phyloP scores from a whole-genome alignment of 208 protist genomes.

The Crithidia expoeki region DNA sequence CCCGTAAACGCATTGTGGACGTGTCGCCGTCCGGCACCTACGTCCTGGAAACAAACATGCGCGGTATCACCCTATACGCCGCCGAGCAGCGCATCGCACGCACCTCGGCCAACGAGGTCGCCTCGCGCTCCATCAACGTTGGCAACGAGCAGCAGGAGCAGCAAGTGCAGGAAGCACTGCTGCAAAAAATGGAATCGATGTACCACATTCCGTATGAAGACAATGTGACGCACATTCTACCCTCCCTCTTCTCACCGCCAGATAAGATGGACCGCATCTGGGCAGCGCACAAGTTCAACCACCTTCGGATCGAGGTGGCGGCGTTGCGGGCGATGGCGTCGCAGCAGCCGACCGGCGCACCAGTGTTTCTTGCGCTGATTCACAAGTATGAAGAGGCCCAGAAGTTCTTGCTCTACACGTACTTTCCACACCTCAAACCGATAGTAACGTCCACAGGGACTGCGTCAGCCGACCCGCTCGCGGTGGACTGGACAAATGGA shows the following conservation, averaged over 20 bases:
- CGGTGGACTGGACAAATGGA: constrained; percentile 32
- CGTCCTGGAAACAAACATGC: constrained; percentile 80
- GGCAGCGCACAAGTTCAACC: constrained; percentile 72
- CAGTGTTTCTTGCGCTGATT: constrained; percentile 21
- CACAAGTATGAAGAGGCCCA: constrained; percentile 47
- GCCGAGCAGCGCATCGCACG: constrained; percentile 64
- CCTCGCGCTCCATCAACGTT: constrained; percentile 45
- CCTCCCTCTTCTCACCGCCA: constrained; percentile 69
- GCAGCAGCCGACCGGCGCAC: constrained; percentile 1
- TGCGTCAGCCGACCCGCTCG: no score
- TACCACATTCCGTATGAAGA: constrained; percentile 61
- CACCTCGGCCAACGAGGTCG: constrained; percentile 65
- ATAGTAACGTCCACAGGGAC: no score
- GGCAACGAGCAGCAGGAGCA: constrained; percentile 9
- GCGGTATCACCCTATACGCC: constrained; percentile 68
- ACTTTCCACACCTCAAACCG: constrained; percentile 68
- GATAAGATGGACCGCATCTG: constrained; percentile 87
- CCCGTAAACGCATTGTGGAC: constrained; percentile 36
- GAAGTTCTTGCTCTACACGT: constrained; percentile 49
- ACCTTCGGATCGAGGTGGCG: constrained; percentile 51
- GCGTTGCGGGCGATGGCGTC: constrained; percentile 37
- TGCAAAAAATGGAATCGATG: constrained; percentile 45
- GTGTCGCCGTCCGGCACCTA: constrained; percentile 77
- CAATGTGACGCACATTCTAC: constrained; percentile 43
- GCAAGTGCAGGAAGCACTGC: constrained; percentile 27